These are phyloP conservation scores for Candida fluviatilis DNA, from an alignment of 805 yeast species.

Conservation along the genomic window DNA sequence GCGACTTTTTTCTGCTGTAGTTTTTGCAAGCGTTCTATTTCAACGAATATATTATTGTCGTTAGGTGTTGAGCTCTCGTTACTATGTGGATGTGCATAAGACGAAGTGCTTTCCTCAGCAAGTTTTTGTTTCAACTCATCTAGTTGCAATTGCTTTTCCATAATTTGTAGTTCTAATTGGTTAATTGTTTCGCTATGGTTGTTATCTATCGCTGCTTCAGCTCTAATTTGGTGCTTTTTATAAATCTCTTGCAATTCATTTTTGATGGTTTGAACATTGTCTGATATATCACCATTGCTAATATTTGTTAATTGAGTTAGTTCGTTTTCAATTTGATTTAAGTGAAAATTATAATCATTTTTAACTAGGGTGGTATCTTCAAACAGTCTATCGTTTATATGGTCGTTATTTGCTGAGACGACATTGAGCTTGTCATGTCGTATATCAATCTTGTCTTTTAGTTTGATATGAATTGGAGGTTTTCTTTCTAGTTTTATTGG, in stretches of 20 bases:
- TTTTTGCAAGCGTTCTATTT: conserved; percentile 21
- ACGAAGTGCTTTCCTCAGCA: not conserved
- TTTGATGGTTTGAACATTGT: not conserved
- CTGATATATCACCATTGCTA: not conserved
- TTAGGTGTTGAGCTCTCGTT: not conserved
- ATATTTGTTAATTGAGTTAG: not conserved
- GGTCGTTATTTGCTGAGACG: not conserved
- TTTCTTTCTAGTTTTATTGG: conserved; percentile 3
- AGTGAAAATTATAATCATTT: not conserved
- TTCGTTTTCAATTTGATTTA: not conserved
- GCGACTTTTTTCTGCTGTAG: conserved; percentile 1
- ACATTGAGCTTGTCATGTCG: conserved; percentile 1
- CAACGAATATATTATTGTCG: conserved; percentile 15
- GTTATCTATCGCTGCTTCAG: not conserved
- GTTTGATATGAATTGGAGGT: not conserved
- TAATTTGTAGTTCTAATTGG: not conserved
- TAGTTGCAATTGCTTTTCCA: conserved; percentile 1
- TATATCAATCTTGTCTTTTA: conserved; percentile 1
- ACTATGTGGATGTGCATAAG: not conserved
- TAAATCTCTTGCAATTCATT: not conserved
- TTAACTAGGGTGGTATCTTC: not conserved
- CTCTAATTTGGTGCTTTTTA: not conserved
- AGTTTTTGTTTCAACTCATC: not conserved
- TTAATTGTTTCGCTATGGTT: not conserved
- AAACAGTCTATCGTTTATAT: not conserved